These are phyloP conservation scores for Croton laevigatus DNA, from an alignment of 441 rosid species.

Conservation along the genomic window DNA sequence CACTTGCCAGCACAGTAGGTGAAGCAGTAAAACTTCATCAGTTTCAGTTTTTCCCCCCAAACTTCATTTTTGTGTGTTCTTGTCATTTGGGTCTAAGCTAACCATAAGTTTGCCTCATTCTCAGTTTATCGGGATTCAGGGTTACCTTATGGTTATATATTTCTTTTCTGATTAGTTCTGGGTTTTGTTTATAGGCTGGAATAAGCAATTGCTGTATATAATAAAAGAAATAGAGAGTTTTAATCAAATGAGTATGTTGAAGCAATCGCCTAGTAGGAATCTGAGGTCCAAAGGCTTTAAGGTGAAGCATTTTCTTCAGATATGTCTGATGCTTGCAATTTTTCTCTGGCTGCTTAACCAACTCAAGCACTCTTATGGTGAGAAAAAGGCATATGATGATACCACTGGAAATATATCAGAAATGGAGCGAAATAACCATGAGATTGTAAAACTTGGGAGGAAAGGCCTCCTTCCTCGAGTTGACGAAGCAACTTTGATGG, in stretches of 20 bases:
- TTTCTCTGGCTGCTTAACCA: constrained; percentile 58
- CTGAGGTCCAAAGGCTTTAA: constrained; percentile 54
- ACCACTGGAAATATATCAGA: constrained; percentile 16
- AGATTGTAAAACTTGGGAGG: constrained; percentile 46
- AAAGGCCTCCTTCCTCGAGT: constrained; percentile 34
- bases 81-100: neutral
- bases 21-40: neutral
- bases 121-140: neutral
- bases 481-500: constrained; percentile 9
- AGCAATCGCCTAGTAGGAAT: constrained; percentile 42
- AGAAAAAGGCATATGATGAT: constrained; percentile 20
- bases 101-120: neutral
- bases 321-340: constrained; percentile 43
- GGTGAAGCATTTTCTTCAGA: constrained; percentile 49
- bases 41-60: neutral
- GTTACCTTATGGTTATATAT: neutral
- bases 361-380: constrained; percentile 34
- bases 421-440: constrained; percentile 13
- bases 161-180: constrained; percentile 9
- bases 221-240: constrained; percentile 2
- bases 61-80: no score
- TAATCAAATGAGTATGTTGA: constrained; percentile 31
- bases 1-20: neutral
- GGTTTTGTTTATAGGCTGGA: constrained; percentile 18
- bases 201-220: constrained; percentile 13